These are phyloP conservation scores for Quambalaria eucalypti DNA, from an alignment of 1,284 basidiomycete species.

Conservation along the genomic window DNA sequence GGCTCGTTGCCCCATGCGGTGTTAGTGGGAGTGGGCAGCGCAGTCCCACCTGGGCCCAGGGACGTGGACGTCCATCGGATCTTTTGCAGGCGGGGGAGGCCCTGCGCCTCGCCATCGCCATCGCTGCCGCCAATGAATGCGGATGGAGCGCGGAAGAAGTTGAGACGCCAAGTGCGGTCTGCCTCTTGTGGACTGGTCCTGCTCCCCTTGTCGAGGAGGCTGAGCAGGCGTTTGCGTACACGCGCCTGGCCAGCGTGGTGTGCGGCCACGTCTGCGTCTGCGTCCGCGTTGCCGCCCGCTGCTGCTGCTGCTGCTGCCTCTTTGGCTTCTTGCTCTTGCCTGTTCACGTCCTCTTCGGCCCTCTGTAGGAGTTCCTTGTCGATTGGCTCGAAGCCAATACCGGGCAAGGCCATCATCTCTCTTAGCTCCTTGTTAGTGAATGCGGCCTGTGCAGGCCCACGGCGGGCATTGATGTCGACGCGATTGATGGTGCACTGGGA, in stretches of 20 bases:
- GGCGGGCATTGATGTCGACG: constrained; percentile 73
- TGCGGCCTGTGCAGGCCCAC: constrained; percentile 79
- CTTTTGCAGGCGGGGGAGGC: background rate
- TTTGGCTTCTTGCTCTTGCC: constrained; percentile 11
- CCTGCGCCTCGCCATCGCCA: background rate
- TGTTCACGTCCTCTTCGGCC: constrained; percentile 43
- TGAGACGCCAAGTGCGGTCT: constrained; percentile 29
- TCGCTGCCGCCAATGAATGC: constrained; percentile 12
- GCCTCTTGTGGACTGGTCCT: constrained; percentile 45
- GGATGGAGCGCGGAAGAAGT: constrained; percentile 33
- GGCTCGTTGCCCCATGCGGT: constrained; percentile 6
- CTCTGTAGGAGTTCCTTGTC: constrained; percentile 39
- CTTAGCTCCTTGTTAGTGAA: constrained; percentile 91
- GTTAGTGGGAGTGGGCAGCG: background rate
- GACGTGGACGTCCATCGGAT: background rate
- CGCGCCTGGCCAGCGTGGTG: constrained; percentile 27
- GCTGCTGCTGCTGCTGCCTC: background rate
- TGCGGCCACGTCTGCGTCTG: background rate
- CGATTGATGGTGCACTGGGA: constrained; percentile 58
- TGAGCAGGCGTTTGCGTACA: constrained; percentile 52
- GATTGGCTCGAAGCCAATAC: constrained; percentile 57
- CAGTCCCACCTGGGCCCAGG: too few relatives aligned
- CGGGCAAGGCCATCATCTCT: constrained; percentile 72
- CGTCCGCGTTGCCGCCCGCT: background rate
- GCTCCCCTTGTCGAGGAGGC: constrained; percentile 63